Percentiles rank a stretch among this genome's conserved stretches.
Conservation (phyloP, 148 eudicot genomes). For the Rhododendron kiyosumense region DNA sequence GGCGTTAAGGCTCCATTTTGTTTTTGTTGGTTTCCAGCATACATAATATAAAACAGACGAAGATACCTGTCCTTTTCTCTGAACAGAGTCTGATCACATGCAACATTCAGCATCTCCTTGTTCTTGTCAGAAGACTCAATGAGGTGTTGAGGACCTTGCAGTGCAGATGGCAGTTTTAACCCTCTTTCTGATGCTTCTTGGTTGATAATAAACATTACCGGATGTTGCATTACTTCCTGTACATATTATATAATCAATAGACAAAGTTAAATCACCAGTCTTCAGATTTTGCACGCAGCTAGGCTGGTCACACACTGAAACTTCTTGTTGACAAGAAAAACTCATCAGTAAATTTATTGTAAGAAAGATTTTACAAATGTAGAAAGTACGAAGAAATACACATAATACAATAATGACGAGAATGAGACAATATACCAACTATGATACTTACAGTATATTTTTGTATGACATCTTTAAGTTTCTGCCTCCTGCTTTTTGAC, state of each 20-base stretch:
- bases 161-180: slow-evolving; percentile 20
- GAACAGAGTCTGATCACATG: slow-evolving; percentile 37
- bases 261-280: not conserved
- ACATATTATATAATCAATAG: not conserved
- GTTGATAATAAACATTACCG: slow-evolving; percentile 53
- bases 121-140: slow-evolving; percentile 34
- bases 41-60: not conserved
- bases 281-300: not conserved
- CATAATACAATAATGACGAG: not conserved
- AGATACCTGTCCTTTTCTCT: slow-evolving; percentile 40
- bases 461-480: slow-evolving; percentile 63
- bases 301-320: not conserved
- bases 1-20: not conserved
- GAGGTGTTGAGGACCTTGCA: slow-evolving; percentile 13
- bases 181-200: slow-evolving; percentile 44
- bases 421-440: not conserved
- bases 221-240: slow-evolving; percentile 80
- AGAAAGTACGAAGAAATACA: not conserved
- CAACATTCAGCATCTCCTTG: slow-evolving; percentile 30
- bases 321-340: not conserved
- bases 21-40: not conserved
- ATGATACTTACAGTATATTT: slow-evolving; percentile 70
- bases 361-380: not conserved
- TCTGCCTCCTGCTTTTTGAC: slow-evolving; percentile 64
- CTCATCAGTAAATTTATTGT: not conserved